phyloP scores from a whole-genome alignment of 208 protist species.

The Trypanosoma melophagium region DNA sequence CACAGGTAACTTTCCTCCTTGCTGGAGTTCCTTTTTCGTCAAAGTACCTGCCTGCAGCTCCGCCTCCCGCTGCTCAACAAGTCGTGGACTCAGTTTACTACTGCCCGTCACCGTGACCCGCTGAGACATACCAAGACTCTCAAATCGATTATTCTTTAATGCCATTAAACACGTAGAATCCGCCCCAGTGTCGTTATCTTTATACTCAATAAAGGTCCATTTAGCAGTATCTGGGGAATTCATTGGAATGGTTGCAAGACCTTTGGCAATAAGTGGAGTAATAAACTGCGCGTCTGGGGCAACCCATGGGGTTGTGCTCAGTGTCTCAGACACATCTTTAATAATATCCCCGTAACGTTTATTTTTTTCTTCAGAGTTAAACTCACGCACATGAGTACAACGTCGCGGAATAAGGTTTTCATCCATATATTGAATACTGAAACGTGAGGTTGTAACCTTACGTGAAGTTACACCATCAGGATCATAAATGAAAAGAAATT shows the following conservation, averaged over 20 bases:
- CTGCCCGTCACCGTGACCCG: slow-evolving; percentile 58
- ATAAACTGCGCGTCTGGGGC: slow-evolving; percentile 57
- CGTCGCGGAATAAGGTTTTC: slow-evolving; percentile 62
- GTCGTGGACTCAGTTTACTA: slow-evolving; percentile 37
- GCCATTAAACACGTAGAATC: slow-evolving; percentile 51
- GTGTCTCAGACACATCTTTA: slow-evolving; percentile 34
- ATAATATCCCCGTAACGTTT: slow-evolving; percentile 40
- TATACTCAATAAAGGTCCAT: slow-evolving; percentile 84
- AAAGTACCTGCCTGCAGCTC: slow-evolving; percentile 36
- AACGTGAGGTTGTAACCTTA: slow-evolving; percentile 47
- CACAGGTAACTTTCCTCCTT: slow-evolving; percentile 38
- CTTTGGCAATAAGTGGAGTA: slow-evolving; percentile 52
- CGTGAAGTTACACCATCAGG: slow-evolving; percentile 58
- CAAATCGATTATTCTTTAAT: slow-evolving; percentile 67
- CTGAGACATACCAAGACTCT: slow-evolving; percentile 70
- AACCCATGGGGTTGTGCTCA: slow-evolving; percentile 47
- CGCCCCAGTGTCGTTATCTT: slow-evolving; percentile 29
- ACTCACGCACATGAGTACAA: slow-evolving; percentile 53
- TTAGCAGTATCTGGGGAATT: slow-evolving; percentile 72
- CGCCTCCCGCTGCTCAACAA: slow-evolving; percentile 31
- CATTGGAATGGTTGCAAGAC: slow-evolving; percentile 47
- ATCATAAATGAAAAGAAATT: slow-evolving; percentile 80
- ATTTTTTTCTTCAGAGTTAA: slow-evolving; percentile 59
- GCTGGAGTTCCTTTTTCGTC: slow-evolving; percentile 36
- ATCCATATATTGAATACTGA: slow-evolving; percentile 66